Percentiles rank a stretch among this genome's conserved stretches.
Evolutionary conservation across 352 stramenopile genomes (phyloP).

Genomic region (Pythium aristosporum): DNA sequence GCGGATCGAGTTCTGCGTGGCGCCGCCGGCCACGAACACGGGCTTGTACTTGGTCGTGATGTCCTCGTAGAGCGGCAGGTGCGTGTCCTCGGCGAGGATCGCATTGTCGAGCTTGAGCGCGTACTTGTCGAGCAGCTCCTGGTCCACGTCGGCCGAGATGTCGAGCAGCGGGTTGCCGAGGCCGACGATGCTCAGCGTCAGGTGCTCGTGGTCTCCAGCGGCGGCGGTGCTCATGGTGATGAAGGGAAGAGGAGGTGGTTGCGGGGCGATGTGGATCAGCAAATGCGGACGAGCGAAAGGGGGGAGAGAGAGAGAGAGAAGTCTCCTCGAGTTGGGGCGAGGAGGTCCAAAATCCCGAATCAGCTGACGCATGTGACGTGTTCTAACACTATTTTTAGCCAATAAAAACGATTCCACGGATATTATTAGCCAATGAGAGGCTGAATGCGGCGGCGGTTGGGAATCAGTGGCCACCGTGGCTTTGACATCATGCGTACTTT

Average conservation of each 20-base stretch:
- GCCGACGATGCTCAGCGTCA: slow-evolving; percentile 88
- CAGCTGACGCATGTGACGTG: slow-evolving; percentile 2
- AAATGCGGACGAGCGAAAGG: neutral
- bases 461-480: slow-evolving; percentile 21
- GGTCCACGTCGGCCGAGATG: slow-evolving; percentile 94
- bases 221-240: slow-evolving; percentile 20
- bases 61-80: slow-evolving; percentile 97
- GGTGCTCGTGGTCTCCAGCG: slow-evolving; percentile 37
- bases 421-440: neutral
- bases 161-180: slow-evolving; percentile 99
- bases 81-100: slow-evolving; percentile 98
- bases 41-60: slow-evolving; percentile 89
- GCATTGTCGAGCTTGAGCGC: slow-evolving; percentile 94
- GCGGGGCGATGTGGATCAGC: neutral
- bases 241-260: neutral
- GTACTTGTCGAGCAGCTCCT: slow-evolving; percentile 97
- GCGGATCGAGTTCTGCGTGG: slow-evolving; percentile 99
- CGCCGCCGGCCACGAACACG: slow-evolving; percentile 96
- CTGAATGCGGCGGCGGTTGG: neutral
- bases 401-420: slow-evolving; percentile 1
- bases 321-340: neutral
- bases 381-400: slow-evolving; percentile 12
- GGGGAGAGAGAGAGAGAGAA: neutral
- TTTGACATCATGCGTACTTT: slow-evolving; percentile 4
- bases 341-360: slow-evolving; percentile 1